phyloP scores from a whole-genome alignment of 768 basidiomycete species.

The Suillus fuscotomentosus region DNA sequence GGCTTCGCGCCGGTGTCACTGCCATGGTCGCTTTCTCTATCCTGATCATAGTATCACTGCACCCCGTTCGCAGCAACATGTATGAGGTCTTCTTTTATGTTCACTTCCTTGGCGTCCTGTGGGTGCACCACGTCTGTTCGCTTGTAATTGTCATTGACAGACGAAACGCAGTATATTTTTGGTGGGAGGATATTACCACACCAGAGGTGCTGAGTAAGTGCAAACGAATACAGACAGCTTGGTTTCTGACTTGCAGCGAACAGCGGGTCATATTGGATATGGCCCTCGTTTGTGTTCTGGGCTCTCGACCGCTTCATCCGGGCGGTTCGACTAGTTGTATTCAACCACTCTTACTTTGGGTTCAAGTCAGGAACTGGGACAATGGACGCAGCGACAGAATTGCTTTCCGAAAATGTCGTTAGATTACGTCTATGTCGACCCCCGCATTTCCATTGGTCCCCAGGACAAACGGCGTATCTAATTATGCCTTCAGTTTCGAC shows the following conservation, averaged over 20 bases:
- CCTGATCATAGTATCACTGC: slow-evolving; percentile 46
- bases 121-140: slow-evolving; percentile 9
- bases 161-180: slow-evolving; percentile 29
- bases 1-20: slow-evolving; percentile 32
- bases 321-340: slow-evolving; percentile 39
- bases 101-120: slow-evolving; percentile 47
- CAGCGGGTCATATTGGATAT: slow-evolving; percentile 26
- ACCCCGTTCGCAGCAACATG: slow-evolving; percentile 41
- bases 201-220: slow-evolving; percentile 19
- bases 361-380: slow-evolving; percentile 22
- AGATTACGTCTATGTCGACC: slow-evolving; percentile 46
- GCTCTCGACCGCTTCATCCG: slow-evolving; percentile 52
- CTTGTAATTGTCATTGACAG: slow-evolving; percentile 2
- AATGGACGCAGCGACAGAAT: slow-evolving; percentile 39
- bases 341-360: slow-evolving; percentile 42
- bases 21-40: slow-evolving; percentile 41
- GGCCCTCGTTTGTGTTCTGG: slow-evolving; percentile 31
- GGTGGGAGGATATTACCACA: slow-evolving; percentile 42
- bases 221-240: not conserved
- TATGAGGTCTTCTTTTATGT: slow-evolving; percentile 55
- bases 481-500: slow-evolving; percentile 45
- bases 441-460: slow-evolving; percentile 46
- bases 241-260: not conserved
- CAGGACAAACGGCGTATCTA: slow-evolving; percentile 57
- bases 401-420: slow-evolving; percentile 45